Conservation (phyloP, 805 yeast genomes). For the Schwanniomyces yamadae region DNA sequence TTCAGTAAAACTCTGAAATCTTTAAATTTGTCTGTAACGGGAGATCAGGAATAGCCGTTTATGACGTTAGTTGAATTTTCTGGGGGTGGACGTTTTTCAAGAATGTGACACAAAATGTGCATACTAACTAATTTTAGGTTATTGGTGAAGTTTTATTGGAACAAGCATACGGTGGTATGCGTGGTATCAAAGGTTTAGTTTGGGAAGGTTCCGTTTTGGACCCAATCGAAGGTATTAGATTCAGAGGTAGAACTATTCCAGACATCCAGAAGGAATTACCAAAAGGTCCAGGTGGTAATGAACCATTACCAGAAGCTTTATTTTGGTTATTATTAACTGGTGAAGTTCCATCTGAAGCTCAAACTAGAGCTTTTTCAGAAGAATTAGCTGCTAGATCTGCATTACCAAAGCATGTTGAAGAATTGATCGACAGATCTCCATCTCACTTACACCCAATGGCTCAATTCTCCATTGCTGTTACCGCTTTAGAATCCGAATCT, state of each 20-base stretch:
- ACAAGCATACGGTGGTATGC: slow-evolving; percentile 70
- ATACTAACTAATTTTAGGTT: slow-evolving; percentile 26
- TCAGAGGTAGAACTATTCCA: slow-evolving; percentile 74
- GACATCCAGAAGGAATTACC: slow-evolving; percentile 70
- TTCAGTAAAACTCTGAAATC: no score
- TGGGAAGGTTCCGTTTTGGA: slow-evolving; percentile 83
- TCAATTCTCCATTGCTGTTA: slow-evolving; percentile 72
- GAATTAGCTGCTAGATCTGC: slow-evolving; percentile 65
- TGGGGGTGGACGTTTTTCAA: slow-evolving; percentile 2
- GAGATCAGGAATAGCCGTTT: no score
- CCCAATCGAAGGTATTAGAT: slow-evolving; percentile 72
- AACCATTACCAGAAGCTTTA: slow-evolving; percentile 74
- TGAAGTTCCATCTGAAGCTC: slow-evolving; percentile 60
- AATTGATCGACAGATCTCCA: slow-evolving; percentile 63
- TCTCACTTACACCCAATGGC: slow-evolving; percentile 79
- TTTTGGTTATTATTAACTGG: slow-evolving; percentile 80
- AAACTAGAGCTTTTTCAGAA: slow-evolving; percentile 53
- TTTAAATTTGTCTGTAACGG: no score
- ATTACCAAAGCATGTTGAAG: slow-evolving; percentile 63
- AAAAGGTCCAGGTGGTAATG: slow-evolving; percentile 53
- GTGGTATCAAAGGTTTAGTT: slow-evolving; percentile 69
- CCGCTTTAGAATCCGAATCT: slow-evolving; percentile 71
- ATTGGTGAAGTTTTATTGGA: slow-evolving; percentile 46
- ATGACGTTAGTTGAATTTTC: no score
- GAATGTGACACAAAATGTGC: slow-evolving; percentile 5